Percentiles rank a stretch among this genome's conserved stretches.
These are phyloP conservation scores for Sicyos baderoa DNA, from an alignment of 306 rosid genomes.

Conservation along the genomic window DNA sequence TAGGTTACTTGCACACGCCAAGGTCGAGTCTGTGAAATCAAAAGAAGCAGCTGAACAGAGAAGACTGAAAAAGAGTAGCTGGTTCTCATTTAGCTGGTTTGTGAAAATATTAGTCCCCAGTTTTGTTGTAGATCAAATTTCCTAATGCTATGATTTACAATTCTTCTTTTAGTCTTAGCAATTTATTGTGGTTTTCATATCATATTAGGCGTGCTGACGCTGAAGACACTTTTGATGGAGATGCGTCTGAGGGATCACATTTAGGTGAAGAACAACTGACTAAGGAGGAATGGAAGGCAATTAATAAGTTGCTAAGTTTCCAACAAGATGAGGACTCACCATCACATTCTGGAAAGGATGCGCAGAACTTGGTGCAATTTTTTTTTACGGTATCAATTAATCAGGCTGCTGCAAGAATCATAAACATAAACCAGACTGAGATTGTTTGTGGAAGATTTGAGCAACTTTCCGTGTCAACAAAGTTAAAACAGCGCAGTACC, in stretches of 20 bases:
- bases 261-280: conserved; percentile 62
- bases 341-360: conserved; percentile 47
- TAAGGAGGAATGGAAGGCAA: conserved; percentile 93
- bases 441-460: conserved; percentile 83
- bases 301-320: conserved; percentile 70
- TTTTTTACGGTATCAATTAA: conserved; percentile 64
- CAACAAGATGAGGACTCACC: conserved; percentile 68
- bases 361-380: conserved; percentile 65
- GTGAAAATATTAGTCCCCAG: conserved; percentile 13
- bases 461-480: conserved; percentile 76
- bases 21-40: conserved; percentile 80
- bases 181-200: conserved; percentile 18
- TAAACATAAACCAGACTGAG: conserved; percentile 63
- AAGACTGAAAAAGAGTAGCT: conserved; percentile 54
- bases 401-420: conserved; percentile 82
- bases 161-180: conserved; percentile 5
- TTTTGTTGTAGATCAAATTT: background rate
- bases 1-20: conserved; percentile 96
- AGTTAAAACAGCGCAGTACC: conserved; percentile 73
- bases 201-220: conserved; percentile 46
- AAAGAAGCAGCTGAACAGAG: conserved; percentile 88
- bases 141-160: background rate
- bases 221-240: conserved; percentile 41
- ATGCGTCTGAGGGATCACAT: conserved; percentile 47
- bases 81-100: conserved; percentile 88